phyloP scores from a whole-genome alignment of 805 yeast species.

The Saccharomycopsis fodiens region DNA sequence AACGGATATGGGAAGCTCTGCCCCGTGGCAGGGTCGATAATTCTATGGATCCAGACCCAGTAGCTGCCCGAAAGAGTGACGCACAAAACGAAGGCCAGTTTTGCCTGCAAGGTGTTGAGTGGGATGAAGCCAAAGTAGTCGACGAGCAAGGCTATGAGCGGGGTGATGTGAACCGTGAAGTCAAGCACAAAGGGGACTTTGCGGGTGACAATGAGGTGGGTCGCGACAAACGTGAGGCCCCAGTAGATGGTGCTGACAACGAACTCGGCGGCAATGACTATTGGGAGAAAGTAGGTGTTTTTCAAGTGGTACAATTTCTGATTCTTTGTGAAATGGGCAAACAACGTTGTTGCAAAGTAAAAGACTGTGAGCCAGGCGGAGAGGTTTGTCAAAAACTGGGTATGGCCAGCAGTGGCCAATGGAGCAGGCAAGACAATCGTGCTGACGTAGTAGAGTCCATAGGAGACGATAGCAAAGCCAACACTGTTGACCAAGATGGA shows the following conservation, averaged over 20 bases:
- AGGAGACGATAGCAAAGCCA: background rate
- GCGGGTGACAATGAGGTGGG: slow-evolving; percentile 35
- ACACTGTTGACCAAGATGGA: background rate
- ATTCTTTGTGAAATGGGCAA: slow-evolving; percentile 2
- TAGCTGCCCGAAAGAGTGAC: slow-evolving; percentile 8
- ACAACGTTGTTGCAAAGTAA: slow-evolving; percentile 26
- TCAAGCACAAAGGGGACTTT: slow-evolving; percentile 14
- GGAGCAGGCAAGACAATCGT: slow-evolving; percentile 37
- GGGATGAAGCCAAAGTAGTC: slow-evolving; percentile 3
- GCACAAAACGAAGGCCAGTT: slow-evolving; percentile 8
- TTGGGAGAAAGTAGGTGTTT: slow-evolving; percentile 38
- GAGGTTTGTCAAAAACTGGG: slow-evolving; percentile 68
- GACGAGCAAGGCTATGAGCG: slow-evolving; percentile 10
- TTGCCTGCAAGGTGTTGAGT: background rate
- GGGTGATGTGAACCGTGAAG: slow-evolving; percentile 15
- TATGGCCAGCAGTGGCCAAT: slow-evolving; percentile 52
- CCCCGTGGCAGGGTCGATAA: slow-evolving; percentile 16
- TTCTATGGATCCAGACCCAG: slow-evolving; percentile 19
- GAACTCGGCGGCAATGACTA: slow-evolving; percentile 50
- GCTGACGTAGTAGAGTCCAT: background rate
- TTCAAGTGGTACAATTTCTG: slow-evolving; percentile 28
- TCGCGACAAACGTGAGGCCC: slow-evolving; percentile 51
- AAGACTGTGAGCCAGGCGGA: slow-evolving; percentile 42
- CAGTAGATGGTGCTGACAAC: slow-evolving; percentile 62
- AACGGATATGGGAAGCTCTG: slow-evolving; percentile 20